phyloP scores from a whole-genome alignment of 352 stramenopile species.

The Globisporangium canariense region DNA sequence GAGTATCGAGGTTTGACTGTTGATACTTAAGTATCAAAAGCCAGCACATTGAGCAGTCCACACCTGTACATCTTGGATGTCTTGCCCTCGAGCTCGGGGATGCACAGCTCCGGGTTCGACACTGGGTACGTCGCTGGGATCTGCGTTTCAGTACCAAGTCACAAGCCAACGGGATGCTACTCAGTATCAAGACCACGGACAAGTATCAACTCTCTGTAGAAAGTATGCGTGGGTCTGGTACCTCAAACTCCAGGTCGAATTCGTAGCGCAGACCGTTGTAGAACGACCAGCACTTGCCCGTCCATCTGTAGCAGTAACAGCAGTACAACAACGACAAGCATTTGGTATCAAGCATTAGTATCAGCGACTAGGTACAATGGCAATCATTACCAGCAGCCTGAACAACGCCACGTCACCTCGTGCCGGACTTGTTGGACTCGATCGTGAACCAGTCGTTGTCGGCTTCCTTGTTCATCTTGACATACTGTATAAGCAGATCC shows the following conservation, averaged over 20 bases:
- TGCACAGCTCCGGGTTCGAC: conserved; percentile 78
- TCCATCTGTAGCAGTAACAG: conserved; percentile 39
- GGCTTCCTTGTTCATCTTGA: conserved; percentile 88
- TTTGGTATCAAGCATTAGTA: neutral
- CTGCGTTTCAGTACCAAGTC: conserved; percentile 13
- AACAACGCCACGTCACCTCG: conserved; percentile 24
- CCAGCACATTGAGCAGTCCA: neutral
- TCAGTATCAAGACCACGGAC: neutral
- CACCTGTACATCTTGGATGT: conserved; percentile 90
- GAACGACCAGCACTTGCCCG: conserved; percentile 87
- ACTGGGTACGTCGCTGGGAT: conserved; percentile 83
- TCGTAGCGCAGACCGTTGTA: conserved; percentile 84
- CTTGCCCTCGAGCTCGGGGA: conserved; percentile 87
- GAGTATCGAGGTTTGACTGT: neutral
- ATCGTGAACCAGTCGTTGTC: conserved; percentile 91
- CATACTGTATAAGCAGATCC: conserved; percentile 39
- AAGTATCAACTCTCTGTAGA: neutral
- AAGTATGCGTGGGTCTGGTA: conserved; percentile 7
- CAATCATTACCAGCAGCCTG: neutral
- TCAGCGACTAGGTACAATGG: conserved; percentile 1
- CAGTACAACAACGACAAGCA: neutral
- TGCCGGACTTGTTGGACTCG: conserved; percentile 80
- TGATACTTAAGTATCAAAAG: neutral
- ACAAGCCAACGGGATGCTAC: neutral
- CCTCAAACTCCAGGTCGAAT: conserved; percentile 85